Conservation (phyloP, 805 yeast species). For the Candida sithepensis region DNA sequence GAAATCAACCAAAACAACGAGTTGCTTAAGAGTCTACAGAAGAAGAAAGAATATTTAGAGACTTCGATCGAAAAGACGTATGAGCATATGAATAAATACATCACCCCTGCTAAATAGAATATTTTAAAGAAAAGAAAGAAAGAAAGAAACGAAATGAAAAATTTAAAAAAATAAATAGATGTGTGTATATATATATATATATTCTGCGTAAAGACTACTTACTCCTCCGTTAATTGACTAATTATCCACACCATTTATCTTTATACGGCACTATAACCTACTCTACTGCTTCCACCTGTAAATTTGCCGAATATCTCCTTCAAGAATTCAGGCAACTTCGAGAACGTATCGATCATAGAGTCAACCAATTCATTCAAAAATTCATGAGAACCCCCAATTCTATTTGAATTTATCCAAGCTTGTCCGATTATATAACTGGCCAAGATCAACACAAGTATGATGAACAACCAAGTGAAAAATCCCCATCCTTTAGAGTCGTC, state of each 20-base stretch:
- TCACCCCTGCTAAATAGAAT: constrained; percentile 4
- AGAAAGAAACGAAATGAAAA: neutral
- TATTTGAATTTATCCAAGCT: constrained; percentile 66
- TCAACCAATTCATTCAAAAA: constrained; percentile 72
- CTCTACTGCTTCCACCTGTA: constrained; percentile 63
- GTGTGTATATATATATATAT: neutral
- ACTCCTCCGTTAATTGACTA: too few species aligned
- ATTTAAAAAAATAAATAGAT: neutral
- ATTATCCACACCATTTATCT: too few species aligned
- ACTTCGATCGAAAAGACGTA: constrained; percentile 75
- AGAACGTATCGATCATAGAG: constrained; percentile 52
- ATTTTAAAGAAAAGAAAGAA: neutral
- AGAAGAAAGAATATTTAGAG: constrained; percentile 68
- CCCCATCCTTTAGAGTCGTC: constrained; percentile 63
- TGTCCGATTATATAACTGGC: constrained; percentile 70
- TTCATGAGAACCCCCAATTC: constrained; percentile 67
- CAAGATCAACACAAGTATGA: constrained; percentile 63
- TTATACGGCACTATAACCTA: constrained; percentile 92
- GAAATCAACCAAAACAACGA: constrained; percentile 58
- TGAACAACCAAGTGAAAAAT: constrained; percentile 78
- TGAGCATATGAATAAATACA: constrained; percentile 46
- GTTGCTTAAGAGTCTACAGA: constrained; percentile 54
- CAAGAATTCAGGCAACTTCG: constrained; percentile 60
- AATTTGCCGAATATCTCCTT: constrained; percentile 66
- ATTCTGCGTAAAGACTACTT: too few species aligned